Conservation (phyloP, 495 filamentous ascomycete genomes). For the Rostrohypoxylon terebratum region DNA sequence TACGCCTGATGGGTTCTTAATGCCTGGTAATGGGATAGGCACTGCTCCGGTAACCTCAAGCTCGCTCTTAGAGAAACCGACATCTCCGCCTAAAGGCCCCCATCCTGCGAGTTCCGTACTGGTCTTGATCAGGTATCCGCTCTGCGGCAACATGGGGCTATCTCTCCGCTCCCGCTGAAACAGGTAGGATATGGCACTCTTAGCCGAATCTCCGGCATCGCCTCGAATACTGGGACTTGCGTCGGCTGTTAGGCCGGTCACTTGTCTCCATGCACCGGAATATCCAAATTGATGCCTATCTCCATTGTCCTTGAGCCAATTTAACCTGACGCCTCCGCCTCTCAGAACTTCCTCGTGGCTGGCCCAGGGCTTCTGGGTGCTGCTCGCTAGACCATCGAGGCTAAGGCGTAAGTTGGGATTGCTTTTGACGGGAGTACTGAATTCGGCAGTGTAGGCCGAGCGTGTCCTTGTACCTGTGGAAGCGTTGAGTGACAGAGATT, state of each 20-base stretch:
- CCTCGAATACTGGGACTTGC: slow-evolving; percentile 83
- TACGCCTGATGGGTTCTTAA: slow-evolving; percentile 76
- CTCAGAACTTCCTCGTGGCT: slow-evolving; percentile 92
- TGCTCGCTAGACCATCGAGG: slow-evolving; percentile 80
- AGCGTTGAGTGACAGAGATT: slow-evolving; percentile 83
- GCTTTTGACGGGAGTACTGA: slow-evolving; percentile 80
- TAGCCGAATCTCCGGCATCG: slow-evolving; percentile 92
- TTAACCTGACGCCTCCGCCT: slow-evolving; percentile 79
- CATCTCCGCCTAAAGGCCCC: slow-evolving; percentile 86
- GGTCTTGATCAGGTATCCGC: slow-evolving; percentile 81
- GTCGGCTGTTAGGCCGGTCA: slow-evolving; percentile 77
- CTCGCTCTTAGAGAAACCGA: slow-evolving; percentile 89
- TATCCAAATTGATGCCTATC: slow-evolving; percentile 82
- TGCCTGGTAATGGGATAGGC: slow-evolving; percentile 75
- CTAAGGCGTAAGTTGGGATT: slow-evolving; percentile 83
- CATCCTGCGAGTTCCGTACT: slow-evolving; percentile 86
- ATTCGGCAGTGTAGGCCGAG: slow-evolving; percentile 85
- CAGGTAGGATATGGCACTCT: slow-evolving; percentile 84
- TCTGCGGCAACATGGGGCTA: slow-evolving; percentile 81
- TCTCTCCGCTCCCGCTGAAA: slow-evolving; percentile 84
- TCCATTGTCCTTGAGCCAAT: slow-evolving; percentile 71
- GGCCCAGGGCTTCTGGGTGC: slow-evolving; percentile 88
- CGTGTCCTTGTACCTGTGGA: slow-evolving; percentile 88
- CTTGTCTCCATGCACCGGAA: slow-evolving; percentile 84
- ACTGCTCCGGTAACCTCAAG: slow-evolving; percentile 80